Conservation (phyloP, 148 eudicot genomes). For the Spergularia marina region DNA sequence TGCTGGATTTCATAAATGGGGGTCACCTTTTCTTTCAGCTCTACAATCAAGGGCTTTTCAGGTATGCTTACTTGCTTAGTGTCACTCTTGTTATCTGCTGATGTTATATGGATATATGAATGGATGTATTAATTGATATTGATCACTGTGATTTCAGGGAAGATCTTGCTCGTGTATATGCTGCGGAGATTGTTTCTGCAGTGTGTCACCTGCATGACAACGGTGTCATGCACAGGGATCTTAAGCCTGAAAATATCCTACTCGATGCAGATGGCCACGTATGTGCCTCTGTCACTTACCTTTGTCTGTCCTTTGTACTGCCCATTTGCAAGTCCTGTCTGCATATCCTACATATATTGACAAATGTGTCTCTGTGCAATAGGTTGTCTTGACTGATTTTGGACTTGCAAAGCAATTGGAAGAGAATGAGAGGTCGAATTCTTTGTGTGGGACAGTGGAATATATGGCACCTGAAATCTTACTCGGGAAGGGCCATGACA, state of each 20-base stretch:
- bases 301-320: background rate
- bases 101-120: background rate
- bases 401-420: constrained; percentile 80
- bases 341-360: constrained; percentile 3
- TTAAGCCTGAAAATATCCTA: constrained; percentile 91
- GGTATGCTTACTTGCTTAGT: constrained; percentile 28
- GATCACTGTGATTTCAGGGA: constrained; percentile 51
- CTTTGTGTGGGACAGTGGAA: constrained; percentile 84
- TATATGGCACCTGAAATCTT: constrained; percentile 93
- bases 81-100: background rate
- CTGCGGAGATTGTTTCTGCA: constrained; percentile 91
- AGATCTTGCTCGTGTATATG: constrained; percentile 86
- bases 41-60: constrained; percentile 71
- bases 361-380: constrained; percentile 3
- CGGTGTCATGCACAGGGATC: constrained; percentile 95
- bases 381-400: constrained; percentile 89
- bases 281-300: constrained; percentile 24
- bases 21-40: constrained; percentile 95
- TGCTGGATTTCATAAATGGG: constrained; percentile 82
- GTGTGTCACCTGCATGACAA: constrained; percentile 91
- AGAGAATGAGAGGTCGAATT: constrained; percentile 70
- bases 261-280: constrained; percentile 96
- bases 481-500: constrained; percentile 86
- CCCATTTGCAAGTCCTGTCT: constrained; percentile 2
- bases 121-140: constrained; percentile 8